phyloP scores from a whole-genome alignment of 331 rosid genomes.

The Acacia concinna region DNA sequence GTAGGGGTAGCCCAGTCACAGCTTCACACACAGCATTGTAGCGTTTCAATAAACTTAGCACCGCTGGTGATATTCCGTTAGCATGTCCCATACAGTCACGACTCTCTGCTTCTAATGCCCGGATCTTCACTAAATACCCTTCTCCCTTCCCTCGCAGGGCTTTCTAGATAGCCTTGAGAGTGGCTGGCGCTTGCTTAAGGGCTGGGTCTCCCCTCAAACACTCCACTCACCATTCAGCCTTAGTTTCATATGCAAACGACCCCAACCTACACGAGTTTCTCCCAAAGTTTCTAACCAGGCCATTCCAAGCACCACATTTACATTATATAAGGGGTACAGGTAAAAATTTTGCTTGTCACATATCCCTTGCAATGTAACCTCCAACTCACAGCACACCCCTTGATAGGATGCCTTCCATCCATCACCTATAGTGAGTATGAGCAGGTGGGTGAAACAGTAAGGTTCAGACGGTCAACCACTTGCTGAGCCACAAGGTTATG shows the following conservation, averaged over 20 bases:
- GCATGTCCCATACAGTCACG: too few species aligned
- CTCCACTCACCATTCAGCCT: not conserved
- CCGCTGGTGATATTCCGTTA: too few species aligned
- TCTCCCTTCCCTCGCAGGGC: too few species aligned
- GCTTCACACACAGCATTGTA: too few species aligned
- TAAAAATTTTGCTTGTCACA: too few species aligned
- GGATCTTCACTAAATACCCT: not conserved
- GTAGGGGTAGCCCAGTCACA: too few species aligned
- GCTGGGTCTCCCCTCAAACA: not conserved
- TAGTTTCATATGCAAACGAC: not conserved
- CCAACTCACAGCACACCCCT: not conserved
- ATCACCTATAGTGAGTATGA: too few species aligned
- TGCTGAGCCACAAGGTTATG: too few species aligned
- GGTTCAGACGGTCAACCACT: too few species aligned
- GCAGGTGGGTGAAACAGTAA: too few species aligned
- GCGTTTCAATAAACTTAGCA: too few species aligned
- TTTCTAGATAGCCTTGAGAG: not conserved
- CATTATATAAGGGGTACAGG: not conserved
- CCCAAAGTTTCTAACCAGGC: not conserved
- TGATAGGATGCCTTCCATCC: too few species aligned
- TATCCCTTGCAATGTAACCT: not conserved
- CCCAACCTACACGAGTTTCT: not conserved
- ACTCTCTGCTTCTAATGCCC: fast-evolving
- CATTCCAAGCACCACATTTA: not conserved
- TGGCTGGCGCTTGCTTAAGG: fast-evolving